phyloP scores from a whole-genome alignment of 2,329 filamentous ascomycete species.

The Chrysoporthe austroafricana region DNA sequence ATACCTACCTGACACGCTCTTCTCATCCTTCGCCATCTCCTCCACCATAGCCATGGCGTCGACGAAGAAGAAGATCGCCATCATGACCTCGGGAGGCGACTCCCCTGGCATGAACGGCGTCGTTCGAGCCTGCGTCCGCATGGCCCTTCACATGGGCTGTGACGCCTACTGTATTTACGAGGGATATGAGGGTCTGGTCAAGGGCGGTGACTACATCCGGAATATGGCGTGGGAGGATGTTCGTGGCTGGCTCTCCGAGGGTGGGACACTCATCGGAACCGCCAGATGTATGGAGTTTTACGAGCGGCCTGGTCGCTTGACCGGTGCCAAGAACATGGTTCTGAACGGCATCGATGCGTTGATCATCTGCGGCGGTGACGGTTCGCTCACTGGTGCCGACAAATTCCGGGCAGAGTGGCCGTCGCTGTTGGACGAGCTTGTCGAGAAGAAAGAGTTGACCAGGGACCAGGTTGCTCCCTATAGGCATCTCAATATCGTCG shows the following conservation, averaged over 20 bases:
- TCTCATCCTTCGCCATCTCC: slow-evolving; percentile 24
- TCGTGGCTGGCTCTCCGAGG: slow-evolving; percentile 89
- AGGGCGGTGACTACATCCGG: slow-evolving; percentile 84
- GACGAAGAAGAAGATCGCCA: slow-evolving; percentile 72
- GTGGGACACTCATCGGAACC: slow-evolving; percentile 94
- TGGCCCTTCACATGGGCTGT: slow-evolving; percentile 82
- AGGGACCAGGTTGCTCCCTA: slow-evolving; percentile 74
- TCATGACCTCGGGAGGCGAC: slow-evolving; percentile 95
- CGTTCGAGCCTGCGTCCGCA: slow-evolving; percentile 87
- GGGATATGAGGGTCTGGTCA: slow-evolving; percentile 93
- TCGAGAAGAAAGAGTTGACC: slow-evolving; percentile 72
- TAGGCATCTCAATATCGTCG: slow-evolving; percentile 91
- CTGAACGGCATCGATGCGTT: slow-evolving; percentile 91
- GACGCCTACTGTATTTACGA: slow-evolving; percentile 85
- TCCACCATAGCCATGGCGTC: slow-evolving; percentile 43
- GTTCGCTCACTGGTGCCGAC: slow-evolving; percentile 93
- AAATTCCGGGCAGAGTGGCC: slow-evolving; percentile 93
- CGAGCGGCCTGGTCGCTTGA: slow-evolving; percentile 80
- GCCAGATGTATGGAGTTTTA: slow-evolving; percentile 92
- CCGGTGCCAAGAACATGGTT: slow-evolving; percentile 93
- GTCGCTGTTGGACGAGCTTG: slow-evolving; percentile 81
- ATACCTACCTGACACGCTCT: slow-evolving; percentile 15
- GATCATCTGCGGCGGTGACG: slow-evolving; percentile 96
- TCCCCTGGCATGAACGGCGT: slow-evolving; percentile 94
- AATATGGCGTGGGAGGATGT: slow-evolving; percentile 93